Conservation (phyloP, 306 rosid species). For the Quercus suber region DNA sequence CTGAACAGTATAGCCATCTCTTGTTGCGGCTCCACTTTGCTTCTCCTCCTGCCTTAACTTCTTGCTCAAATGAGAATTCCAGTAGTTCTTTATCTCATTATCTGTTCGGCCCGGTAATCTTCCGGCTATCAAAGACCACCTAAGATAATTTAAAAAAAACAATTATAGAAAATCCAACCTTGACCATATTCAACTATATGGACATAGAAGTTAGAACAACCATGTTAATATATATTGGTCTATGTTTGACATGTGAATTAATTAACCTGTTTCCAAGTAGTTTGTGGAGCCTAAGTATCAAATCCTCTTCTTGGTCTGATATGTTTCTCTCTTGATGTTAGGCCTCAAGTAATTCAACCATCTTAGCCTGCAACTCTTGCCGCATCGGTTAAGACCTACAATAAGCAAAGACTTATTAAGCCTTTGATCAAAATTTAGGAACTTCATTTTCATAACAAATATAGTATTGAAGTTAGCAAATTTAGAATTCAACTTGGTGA, state of each 20-base stretch:
- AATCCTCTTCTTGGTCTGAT: slow-evolving; percentile 69
- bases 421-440: not conserved
- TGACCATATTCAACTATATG: not conserved
- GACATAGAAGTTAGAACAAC: not conserved
- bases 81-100: slow-evolving; percentile 69
- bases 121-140: slow-evolving; percentile 79
- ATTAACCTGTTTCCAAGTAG: slow-evolving; percentile 64
- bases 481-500: not conserved
- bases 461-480: not conserved
- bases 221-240: not conserved
- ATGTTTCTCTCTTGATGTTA: slow-evolving; percentile 65
- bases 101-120: slow-evolving; percentile 68
- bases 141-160: slow-evolving; percentile 8
- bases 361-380: slow-evolving; percentile 67
- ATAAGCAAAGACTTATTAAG: slow-evolving; percentile 6
- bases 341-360: slow-evolving; percentile 73
- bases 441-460: too few species aligned
- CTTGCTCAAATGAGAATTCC: slow-evolving; percentile 76
- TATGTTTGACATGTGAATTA: not conserved
- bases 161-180: not conserved
- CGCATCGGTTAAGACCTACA: slow-evolving; percentile 54
- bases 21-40: slow-evolving; percentile 15
- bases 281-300: slow-evolving; percentile 63
- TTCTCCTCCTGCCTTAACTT: slow-evolving; percentile 39
- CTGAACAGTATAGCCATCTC: not conserved